Conservation (phyloP, 257 asterid genomes). For the Lantana camara region DNA sequence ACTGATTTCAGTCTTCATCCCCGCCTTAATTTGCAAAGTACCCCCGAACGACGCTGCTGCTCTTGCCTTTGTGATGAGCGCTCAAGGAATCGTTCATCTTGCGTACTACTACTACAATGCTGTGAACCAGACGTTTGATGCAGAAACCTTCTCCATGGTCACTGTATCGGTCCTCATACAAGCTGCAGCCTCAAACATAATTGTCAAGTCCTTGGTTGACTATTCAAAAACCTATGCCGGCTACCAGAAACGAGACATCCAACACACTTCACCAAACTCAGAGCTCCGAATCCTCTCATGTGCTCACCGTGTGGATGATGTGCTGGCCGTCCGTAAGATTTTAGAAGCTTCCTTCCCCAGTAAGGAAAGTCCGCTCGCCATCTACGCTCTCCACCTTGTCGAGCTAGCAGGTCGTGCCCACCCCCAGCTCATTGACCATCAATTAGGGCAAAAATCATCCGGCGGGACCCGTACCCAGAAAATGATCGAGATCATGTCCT, state of each 20-base stretch:
- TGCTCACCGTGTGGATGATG: slow-evolving; percentile 59
- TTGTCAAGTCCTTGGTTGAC: slow-evolving; percentile 52
- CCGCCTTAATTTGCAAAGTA: slow-evolving; percentile 64
- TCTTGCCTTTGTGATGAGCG: slow-evolving; percentile 65
- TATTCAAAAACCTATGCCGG: slow-evolving; percentile 61
- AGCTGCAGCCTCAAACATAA: slow-evolving; percentile 37
- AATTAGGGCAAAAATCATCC: slow-evolving; percentile 64
- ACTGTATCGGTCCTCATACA: slow-evolving; percentile 52
- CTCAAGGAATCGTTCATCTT: slow-evolving; percentile 88
- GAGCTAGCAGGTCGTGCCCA: slow-evolving; percentile 74
- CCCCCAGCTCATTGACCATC: slow-evolving; percentile 70
- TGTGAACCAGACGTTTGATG: slow-evolving; percentile 68
- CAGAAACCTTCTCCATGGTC: slow-evolving; percentile 69
- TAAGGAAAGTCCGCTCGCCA: slow-evolving; percentile 52
- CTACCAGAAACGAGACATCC: slow-evolving; percentile 69
- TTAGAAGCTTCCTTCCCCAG: slow-evolving; percentile 58
- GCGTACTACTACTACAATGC: slow-evolving; percentile 53
- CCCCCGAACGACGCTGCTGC: slow-evolving; percentile 76
- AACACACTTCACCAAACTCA: slow-evolving; percentile 44
- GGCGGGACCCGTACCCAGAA: slow-evolving; percentile 57
- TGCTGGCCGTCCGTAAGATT: slow-evolving; percentile 43
- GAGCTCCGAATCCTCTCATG: slow-evolving; percentile 68
- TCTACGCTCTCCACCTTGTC: slow-evolving; percentile 61
- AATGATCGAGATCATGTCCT: slow-evolving; percentile 48
- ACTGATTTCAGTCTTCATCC: slow-evolving; percentile 42